Conservation (phyloP, 805 yeast species). For the Monosporozyma unispora region DNA sequence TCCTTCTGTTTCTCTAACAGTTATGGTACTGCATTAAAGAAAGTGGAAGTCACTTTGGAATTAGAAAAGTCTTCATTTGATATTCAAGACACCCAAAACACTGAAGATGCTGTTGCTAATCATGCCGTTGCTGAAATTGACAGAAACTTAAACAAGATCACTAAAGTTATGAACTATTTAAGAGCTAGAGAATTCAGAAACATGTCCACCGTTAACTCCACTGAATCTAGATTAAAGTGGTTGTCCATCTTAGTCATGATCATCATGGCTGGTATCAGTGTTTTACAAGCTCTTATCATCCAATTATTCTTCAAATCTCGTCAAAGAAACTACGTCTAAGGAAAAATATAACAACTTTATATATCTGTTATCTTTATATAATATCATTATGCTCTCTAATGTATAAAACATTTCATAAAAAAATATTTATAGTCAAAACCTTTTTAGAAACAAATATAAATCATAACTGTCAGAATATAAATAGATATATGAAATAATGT, state of each 20-base stretch:
- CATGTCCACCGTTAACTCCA: slow-evolving; percentile 79
- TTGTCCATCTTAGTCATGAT: slow-evolving; percentile 62
- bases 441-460: no score
- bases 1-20: slow-evolving; percentile 58
- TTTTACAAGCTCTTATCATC: slow-evolving; percentile 68
- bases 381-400: no score
- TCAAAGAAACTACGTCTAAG: slow-evolving; percentile 31
- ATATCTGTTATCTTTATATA: neutral
- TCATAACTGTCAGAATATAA: neutral
- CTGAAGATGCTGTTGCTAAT: slow-evolving; percentile 44
- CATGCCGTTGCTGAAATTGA: slow-evolving; percentile 50
- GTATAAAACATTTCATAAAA: no score
- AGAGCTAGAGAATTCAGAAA: slow-evolving; percentile 96
- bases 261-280: slow-evolving; percentile 69
- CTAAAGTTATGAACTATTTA: slow-evolving; percentile 66
- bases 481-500: neutral
- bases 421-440: no score
- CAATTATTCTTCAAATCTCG: slow-evolving; percentile 64
- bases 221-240: slow-evolving; percentile 71
- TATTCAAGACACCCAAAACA: slow-evolving; percentile 17
- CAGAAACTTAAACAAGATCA: slow-evolving; percentile 47
- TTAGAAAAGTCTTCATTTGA: slow-evolving; percentile 34
- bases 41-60: slow-evolving; percentile 52
- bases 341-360: neutral
- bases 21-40: slow-evolving; percentile 55